Evolutionary conservation across 1,139 yeast genomes (phyloP), one percentile per base, ranked within the genome.

Genomic region (Geotrichum carabidarum): DNA sequence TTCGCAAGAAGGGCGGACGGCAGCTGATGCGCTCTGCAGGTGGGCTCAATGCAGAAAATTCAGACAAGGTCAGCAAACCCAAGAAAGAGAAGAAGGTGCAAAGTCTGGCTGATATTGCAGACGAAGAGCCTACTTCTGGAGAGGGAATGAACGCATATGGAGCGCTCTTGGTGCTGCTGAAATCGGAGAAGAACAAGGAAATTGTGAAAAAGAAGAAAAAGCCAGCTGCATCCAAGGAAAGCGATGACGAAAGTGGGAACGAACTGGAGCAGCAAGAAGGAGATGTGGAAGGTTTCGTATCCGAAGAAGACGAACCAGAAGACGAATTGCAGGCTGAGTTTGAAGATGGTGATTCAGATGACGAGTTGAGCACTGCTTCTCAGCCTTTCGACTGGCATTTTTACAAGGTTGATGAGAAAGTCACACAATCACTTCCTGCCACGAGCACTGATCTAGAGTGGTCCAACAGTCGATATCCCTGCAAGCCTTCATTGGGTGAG

Each of bases 381-480:
- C 43, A 77, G 47, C 88, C 95, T 0, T 90, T 86, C 63, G 89
- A 86, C 59, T 66, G 72, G 30, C 98, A 91, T 67, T 91, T 85
- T 68, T 86, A 50, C 15, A 53, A 48, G 14, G 56, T 55, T 11
- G 56, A 55, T 30, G 37, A 41, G 44, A 44, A 40, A 30, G 47
- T 48, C 5, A 40, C 36, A 14, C 52, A 44, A 32, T 48, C 38
- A 11, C 43, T 49, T 17, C 55, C 56, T 11, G 50, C 44, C 9
- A 40, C 53, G 12, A 48, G 43, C 44, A 15, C 42, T 2, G 56
- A 55, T 22, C 31, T 55, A 5, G 42, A 46, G 30, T 55, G 58
- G 58, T 8, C 41, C 7, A 43, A 51, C 30, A 12, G 22, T 9
- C 41, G 44, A 34, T 55, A 55, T 40, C 30, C 48, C 14, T 54